Base-by-base conservation (phyloP, 208 protist species). In the Vickermania ingenoplastis region DNA sequence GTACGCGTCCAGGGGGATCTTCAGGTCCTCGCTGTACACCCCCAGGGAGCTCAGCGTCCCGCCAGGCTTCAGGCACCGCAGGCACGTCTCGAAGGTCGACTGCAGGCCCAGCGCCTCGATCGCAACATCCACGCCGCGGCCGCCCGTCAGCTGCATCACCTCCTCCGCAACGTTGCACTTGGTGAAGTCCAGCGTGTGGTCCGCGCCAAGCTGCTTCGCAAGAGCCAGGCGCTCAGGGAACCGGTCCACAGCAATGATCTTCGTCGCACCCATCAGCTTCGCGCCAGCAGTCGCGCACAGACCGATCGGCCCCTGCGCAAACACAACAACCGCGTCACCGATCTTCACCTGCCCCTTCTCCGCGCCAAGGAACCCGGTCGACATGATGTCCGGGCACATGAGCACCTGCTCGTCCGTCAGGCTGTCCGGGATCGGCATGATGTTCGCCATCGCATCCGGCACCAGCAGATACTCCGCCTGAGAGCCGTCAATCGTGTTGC, bases 401-500 rank as follows among this genome's bases (percentile, higher is more conserved):
- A 69, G 68, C 41, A 74, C 56, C 58, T 74, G 68, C 59, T 74
- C 68, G 41, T 74, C 68, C 22, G 56, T 74, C 22, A 74, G 29
- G 27, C 28, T 22, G 13, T 67, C 53, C 22, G 68, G 68, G 41
- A 68, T 63, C 14, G 51, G 21, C 22, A 31, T 60, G 51, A 74
- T 41, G 58, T 74, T 74, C 7, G 30, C 50, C 51, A 60, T 31
- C 4, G 68, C 68, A 41, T 30, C 3, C 2, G 68, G 68, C 41
- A 74, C 55, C 13, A 74, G 49, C 51, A 74, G 30, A 41, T 74
- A 74, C 63, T 74, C 68, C 0, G 68, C 68, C 63, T 74, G 68
- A 22, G 68, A 62, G 53, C 68, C 68, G 52, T 74, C 68, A 24
- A 62, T 24, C 28, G 56, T 69, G 68, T 58, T 68, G 51, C 68